Evolutionary conservation across 495 filamentous ascomycete species (phyloP).

Genomic region (Lasiosphaeria miniovina): DNA sequence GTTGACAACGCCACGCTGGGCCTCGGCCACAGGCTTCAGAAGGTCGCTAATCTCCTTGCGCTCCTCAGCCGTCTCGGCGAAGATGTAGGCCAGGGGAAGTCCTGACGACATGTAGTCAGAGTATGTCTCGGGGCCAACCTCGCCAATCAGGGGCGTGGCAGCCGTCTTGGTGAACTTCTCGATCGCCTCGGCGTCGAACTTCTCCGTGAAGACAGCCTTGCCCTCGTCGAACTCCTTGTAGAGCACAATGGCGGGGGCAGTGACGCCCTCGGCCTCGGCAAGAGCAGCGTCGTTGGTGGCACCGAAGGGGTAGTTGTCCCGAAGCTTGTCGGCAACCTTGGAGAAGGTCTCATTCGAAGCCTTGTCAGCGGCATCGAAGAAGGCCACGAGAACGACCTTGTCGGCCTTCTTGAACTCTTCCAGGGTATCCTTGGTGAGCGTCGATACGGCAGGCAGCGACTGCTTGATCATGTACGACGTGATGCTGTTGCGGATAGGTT

Average conservation of each 20-base stretch:
- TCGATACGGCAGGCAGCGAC: conserved; percentile 86
- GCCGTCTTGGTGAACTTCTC: conserved; percentile 78
- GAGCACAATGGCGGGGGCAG: conserved; percentile 80
- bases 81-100: conserved; percentile 95
- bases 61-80: conserved; percentile 89
- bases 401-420: conserved; percentile 97
- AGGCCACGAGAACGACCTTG: conserved; percentile 92
- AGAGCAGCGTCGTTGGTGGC: conserved; percentile 76
- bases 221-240: conserved; percentile 99
- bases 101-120: conserved; percentile 93
- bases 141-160: conserved; percentile 87
- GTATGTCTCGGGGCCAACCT: conserved; percentile 98
- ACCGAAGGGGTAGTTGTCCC: conserved; percentile 91
- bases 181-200: conserved; percentile 73
- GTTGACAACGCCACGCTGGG: conserved; percentile 83
- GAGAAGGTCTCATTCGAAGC: conserved; percentile 76
- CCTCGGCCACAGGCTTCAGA: conserved; percentile 63
- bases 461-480: conserved; percentile 99
- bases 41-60: conserved; percentile 69
- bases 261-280: conserved; percentile 86
- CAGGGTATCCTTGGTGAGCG: conserved; percentile 71
- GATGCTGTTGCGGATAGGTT: conserved; percentile 55
- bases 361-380: conserved; percentile 82
- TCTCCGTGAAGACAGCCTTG: conserved; percentile 77
- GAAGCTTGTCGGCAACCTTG: conserved; percentile 73